phyloP scores from a whole-genome alignment of 306 rosid species.

The Vigna reflexopilosa region DNA sequence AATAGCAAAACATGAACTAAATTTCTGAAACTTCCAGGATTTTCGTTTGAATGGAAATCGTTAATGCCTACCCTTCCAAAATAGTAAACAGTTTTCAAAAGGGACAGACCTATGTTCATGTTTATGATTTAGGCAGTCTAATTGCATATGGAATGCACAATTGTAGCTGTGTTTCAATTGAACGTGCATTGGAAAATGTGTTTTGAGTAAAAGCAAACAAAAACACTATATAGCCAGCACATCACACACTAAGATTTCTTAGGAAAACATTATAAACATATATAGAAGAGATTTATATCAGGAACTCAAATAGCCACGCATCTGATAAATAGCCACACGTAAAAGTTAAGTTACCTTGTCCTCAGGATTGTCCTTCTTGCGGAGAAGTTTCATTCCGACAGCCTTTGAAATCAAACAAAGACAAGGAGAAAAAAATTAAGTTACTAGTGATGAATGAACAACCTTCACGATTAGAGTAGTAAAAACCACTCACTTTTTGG shows the following conservation, averaged over 20 bases:
- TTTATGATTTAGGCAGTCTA: slow-evolving; percentile 22
- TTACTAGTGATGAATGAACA: slow-evolving; percentile 34
- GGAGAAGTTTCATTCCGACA: slow-evolving; percentile 91
- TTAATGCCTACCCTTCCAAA: slow-evolving; percentile 18
- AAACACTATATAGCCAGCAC: background rate
- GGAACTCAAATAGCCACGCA: slow-evolving; percentile 23
- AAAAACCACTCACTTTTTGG: slow-evolving; percentile 65
- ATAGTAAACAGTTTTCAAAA: slow-evolving; percentile 16
- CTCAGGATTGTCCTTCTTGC: slow-evolving; percentile 77
- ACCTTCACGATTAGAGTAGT: slow-evolving; percentile 27
- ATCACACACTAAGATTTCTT: slow-evolving; percentile 1
- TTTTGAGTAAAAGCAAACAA: background rate
- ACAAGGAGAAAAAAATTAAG: slow-evolving; percentile 29
- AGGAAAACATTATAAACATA: slow-evolving; percentile 27
- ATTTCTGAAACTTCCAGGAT: slow-evolving; percentile 7
- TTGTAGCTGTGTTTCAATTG: background rate
- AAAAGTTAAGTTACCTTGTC: slow-evolving; percentile 70
- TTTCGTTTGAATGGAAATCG: background rate
- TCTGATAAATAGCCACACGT: slow-evolving; percentile 22
- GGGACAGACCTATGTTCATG: background rate
- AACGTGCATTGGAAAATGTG: no score
- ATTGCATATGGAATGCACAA: slow-evolving; percentile 6
- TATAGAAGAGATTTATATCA: background rate
- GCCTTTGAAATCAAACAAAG: slow-evolving; percentile 59
- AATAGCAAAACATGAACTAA: background rate